Evolutionary conservation across 1,139 yeast genomes (phyloP).

Genomic region (Magnusiomyces ingens): DNA sequence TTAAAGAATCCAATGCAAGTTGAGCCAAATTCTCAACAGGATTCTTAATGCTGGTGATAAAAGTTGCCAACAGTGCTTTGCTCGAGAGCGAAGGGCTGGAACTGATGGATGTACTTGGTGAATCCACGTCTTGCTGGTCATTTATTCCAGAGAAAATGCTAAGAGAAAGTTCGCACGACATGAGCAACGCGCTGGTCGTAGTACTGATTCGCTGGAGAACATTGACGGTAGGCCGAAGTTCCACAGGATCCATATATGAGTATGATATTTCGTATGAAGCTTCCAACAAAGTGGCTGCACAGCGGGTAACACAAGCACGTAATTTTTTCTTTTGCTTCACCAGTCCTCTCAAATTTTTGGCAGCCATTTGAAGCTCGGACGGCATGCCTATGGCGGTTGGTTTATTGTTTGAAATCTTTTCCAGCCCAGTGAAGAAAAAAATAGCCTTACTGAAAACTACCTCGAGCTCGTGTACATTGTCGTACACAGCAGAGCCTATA

Average conservation of each 20-base stretch:
- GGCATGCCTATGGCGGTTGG: not conserved
- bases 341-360: slow-evolving; percentile 18
- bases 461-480: slow-evolving; percentile 38
- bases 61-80: slow-evolving; percentile 30
- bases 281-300: slow-evolving; percentile 40
- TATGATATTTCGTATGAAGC: slow-evolving; percentile 44
- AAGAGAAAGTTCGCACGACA: slow-evolving; percentile 45
- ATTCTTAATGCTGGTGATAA: slow-evolving; percentile 30
- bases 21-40: slow-evolving; percentile 34
- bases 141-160: slow-evolving; percentile 30
- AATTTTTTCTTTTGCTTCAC: slow-evolving; percentile 22
- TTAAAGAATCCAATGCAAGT: slow-evolving; percentile 32
- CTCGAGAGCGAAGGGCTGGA: slow-evolving; percentile 30
- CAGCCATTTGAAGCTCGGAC: slow-evolving; percentile 5
- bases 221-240: slow-evolving; percentile 35
- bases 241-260: slow-evolving; percentile 41
- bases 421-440: slow-evolving; percentile 34
- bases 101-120: not conserved
- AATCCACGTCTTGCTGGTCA: not conserved
- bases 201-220: slow-evolving; percentile 32
- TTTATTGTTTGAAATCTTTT: no score
- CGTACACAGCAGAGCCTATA: slow-evolving; percentile 39
- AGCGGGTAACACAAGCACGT: slow-evolving; percentile 32
- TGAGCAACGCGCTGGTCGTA: slow-evolving; percentile 39
- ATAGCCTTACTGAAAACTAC: slow-evolving; percentile 35